Evolutionary conservation across 805 yeast species (phyloP).

Genomic region (Candida nanaspora): DNA sequence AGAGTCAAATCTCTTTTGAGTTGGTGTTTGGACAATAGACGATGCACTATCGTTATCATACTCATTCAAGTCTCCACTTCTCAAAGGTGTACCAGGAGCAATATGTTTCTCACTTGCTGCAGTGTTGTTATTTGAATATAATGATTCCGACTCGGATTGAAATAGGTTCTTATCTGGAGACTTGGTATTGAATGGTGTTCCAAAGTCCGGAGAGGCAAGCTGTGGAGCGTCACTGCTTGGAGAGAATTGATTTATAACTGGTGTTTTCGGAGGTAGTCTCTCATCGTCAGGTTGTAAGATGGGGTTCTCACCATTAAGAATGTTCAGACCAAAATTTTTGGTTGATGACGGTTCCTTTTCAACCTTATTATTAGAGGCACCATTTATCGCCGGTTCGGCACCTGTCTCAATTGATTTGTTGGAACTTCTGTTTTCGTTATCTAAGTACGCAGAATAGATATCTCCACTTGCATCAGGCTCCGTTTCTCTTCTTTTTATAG

Average conservation of each 20-base stretch:
- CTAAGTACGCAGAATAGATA: conserved; percentile 1
- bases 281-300: neutral
- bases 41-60: neutral
- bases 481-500: neutral
- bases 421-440: neutral
- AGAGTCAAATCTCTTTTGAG: neutral
- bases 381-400: neutral
- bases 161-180: neutral
- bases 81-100: neutral
- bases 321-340: neutral
- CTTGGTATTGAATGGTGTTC: neutral
- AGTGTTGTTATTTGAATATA: conserved; percentile 11
- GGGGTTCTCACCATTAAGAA: neutral
- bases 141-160: conserved; percentile 5
- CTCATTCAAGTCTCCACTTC: neutral
- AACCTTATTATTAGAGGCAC: neutral
- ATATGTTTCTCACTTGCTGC: conserved; percentile 1
- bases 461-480: neutral
- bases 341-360: neutral
- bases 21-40: neutral
- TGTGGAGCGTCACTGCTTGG: neutral
- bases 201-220: neutral
- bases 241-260: neutral
- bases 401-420: too few species aligned
- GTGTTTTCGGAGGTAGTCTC: neutral